These are phyloP conservation scores for Fusarium fujikuroi DNA, from an alignment of 2,329 filamentous ascomycete genomes.

Conservation along the genomic window DNA sequence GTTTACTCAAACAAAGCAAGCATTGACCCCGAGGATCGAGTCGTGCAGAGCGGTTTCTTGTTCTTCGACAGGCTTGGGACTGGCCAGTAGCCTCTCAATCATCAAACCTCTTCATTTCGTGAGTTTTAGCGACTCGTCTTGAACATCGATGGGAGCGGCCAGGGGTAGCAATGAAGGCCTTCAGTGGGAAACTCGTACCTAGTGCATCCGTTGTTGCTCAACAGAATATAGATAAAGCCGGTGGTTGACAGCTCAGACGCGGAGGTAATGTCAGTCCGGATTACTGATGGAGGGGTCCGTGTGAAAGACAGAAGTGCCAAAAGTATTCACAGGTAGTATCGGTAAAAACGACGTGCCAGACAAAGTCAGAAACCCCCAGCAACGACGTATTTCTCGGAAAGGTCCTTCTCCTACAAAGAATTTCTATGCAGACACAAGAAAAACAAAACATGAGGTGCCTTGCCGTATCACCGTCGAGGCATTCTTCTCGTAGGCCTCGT, in stretches of 20 bases:
- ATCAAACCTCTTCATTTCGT: constrained; percentile 6
- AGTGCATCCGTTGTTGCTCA: not conserved
- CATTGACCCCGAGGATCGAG: not conserved
- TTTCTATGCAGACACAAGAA: not conserved
- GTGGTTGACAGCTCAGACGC: not conserved
- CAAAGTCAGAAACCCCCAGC: not conserved
- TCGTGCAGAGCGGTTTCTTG: not conserved
- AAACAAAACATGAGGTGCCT: not conserved
- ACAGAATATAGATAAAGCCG: not conserved
- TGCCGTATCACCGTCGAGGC: constrained; percentile 7
- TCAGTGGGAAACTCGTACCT: not conserved
- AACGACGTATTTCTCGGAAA: not conserved
- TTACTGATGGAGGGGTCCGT: not conserved
- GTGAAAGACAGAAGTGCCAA: not conserved
- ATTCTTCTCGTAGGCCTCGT: constrained; percentile 59
- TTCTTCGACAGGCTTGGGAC: not conserved
- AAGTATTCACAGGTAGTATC: not conserved
- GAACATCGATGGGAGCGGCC: not conserved
- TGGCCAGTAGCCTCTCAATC: too few relatives aligned
- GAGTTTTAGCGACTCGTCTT: not conserved
- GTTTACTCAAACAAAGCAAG: not conserved
- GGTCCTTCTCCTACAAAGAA: not conserved
- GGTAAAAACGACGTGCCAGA: not conserved
- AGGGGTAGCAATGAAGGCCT: not conserved
- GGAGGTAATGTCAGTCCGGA: not conserved